A percentile compares a stretch with the other conserved stretches of the same genome.
phyloP scores from a whole-genome alignment of 345 rosid genomes.

The Clausena lansium region DNA sequence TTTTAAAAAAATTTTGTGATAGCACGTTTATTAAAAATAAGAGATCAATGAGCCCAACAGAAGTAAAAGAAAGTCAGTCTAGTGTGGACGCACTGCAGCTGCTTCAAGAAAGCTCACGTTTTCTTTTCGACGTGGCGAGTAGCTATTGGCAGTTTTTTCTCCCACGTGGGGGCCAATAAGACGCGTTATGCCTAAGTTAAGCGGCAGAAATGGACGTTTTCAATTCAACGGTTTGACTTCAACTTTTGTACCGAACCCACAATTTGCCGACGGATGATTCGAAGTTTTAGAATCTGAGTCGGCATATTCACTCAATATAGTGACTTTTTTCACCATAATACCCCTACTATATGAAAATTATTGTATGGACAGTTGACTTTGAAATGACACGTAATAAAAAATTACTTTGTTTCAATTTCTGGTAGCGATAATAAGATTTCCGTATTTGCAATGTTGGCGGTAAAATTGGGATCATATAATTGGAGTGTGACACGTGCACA shows the following conservation, averaged over 20 bases:
- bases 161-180: neutral
- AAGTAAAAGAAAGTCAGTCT: neutral
- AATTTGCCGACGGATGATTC: neutral
- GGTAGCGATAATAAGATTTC: neutral
- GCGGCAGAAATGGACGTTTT: neutral
- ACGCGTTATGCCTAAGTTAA: neutral
- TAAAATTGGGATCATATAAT: no score
- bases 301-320: neutral
- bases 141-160: neutral
- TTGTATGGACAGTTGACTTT: neutral
- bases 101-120: neutral
- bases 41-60: neutral
- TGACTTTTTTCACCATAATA: neutral
- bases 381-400: neutral
- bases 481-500: no score
- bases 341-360: neutral
- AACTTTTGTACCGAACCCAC: neutral
- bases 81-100: neutral
- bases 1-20: no score
- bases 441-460: no score
- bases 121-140: neutral
- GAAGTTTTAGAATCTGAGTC: neutral
- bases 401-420: neutral
- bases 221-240: neutral
- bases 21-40: neutral